These are phyloP conservation scores for Gracilaria gracilis DNA, from an alignment of 23 red algal genomes.

Conservation along the genomic window DNA sequence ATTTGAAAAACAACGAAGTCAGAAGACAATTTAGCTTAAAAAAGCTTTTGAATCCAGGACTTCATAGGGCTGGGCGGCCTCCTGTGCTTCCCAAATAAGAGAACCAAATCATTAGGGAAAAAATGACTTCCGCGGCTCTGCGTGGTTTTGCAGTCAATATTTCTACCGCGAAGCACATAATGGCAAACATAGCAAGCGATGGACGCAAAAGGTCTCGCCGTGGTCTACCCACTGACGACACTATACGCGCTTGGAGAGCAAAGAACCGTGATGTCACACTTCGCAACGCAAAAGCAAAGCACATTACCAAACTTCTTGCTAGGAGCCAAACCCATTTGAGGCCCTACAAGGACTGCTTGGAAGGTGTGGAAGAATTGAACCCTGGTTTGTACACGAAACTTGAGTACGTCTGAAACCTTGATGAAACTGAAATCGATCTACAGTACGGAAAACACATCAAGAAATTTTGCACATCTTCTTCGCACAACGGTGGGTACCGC, in stretches of 20 bases:
- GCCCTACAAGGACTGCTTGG: neutral
- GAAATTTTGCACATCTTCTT: neutral
- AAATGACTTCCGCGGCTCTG: neutral
- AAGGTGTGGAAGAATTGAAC: too few species aligned
- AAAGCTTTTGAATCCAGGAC: too few species aligned
- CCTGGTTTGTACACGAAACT: neutral
- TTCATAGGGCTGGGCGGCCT: too few species aligned
- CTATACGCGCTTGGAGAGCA: slow-evolving; percentile 1
- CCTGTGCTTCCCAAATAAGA: neutral
- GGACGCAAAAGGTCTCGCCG: neutral
- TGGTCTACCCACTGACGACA: slow-evolving; percentile 1
- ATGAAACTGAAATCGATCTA: slow-evolving; percentile 15
- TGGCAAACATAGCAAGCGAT: neutral
- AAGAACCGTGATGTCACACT: neutral
- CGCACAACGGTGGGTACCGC: neutral
- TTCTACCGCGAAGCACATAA: neutral
- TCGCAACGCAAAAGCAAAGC: neutral
- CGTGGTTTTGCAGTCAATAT: neutral
- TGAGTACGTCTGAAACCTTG: too few species aligned
- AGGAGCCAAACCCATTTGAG: neutral
- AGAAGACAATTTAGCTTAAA: too few species aligned
- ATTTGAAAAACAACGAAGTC: too few species aligned
- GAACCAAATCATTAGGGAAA: neutral
- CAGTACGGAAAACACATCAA: neutral
- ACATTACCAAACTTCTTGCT: neutral